Percentiles rank a stretch among this genome's conserved stretches.
Conservation (phyloP, 768 basidiomycete species). For the Mycena kentingensis region DNA sequence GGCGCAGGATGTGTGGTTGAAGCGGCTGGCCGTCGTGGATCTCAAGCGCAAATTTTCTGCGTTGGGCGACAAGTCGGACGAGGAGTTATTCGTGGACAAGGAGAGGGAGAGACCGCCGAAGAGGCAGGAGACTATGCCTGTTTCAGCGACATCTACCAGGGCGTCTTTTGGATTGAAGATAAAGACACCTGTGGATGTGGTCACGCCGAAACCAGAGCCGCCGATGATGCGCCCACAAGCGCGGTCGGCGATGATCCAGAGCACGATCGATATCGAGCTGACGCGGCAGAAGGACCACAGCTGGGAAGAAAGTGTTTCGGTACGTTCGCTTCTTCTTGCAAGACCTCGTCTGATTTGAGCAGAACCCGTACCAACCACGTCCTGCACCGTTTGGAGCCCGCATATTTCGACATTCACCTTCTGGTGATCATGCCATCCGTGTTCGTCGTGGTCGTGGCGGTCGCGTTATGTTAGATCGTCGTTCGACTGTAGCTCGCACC, state of each 20-base stretch:
- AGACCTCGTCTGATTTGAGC: neutral
- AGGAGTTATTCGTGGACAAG: slow-evolving; percentile 61
- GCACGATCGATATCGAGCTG: slow-evolving; percentile 65
- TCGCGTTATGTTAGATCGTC: slow-evolving; percentile 74
- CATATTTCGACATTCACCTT: slow-evolving; percentile 55
- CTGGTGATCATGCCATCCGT: slow-evolving; percentile 57
- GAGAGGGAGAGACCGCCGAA: slow-evolving; percentile 30
- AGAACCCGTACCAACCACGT: slow-evolving; percentile 75
- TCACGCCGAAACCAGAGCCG: slow-evolving; percentile 55
- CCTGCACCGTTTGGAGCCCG: slow-evolving; percentile 60
- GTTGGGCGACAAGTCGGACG: slow-evolving; percentile 66
- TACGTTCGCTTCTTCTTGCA: slow-evolving; percentile 34
- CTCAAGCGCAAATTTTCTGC: slow-evolving; percentile 76
- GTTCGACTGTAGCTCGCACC: slow-evolving; percentile 37
- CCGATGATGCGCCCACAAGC: slow-evolving; percentile 66
- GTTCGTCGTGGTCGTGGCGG: slow-evolving; percentile 84
- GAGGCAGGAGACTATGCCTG: slow-evolving; percentile 48
- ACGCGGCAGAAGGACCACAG: slow-evolving; percentile 72
- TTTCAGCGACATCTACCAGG: slow-evolving; percentile 48
- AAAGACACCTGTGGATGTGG: slow-evolving; percentile 48
- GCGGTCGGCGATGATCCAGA: slow-evolving; percentile 60
- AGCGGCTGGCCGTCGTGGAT: slow-evolving; percentile 71
- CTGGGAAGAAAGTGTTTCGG: slow-evolving; percentile 91
- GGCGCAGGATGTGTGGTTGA: slow-evolving; percentile 75
- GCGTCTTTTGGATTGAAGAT: slow-evolving; percentile 58